phyloP scores from a whole-genome alignment of 331 rosid genomes.

The Dryas integrifolia region DNA sequence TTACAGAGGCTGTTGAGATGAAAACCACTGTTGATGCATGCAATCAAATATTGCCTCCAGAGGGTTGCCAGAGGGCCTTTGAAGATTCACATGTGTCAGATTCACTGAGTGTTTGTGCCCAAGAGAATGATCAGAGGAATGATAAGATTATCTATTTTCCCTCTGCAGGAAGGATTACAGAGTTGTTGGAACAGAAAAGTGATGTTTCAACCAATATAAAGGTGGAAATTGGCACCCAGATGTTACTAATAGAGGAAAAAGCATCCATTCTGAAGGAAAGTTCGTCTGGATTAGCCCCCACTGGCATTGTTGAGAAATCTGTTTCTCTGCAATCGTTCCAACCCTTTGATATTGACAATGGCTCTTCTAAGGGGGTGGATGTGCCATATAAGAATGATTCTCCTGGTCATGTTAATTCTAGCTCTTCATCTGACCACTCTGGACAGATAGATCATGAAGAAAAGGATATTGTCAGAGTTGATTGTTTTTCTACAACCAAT shows the following conservation, averaged over 20 bases:
- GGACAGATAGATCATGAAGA: slow-evolving; percentile 39
- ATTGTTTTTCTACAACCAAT: slow-evolving; percentile 37
- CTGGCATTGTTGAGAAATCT: slow-evolving; percentile 29
- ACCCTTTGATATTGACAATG: slow-evolving; percentile 34
- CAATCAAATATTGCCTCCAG: slow-evolving; percentile 41
- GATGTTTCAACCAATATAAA: slow-evolving; percentile 23
- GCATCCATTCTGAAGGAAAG: slow-evolving; percentile 37
- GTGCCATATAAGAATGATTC: slow-evolving; percentile 36
- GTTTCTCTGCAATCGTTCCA: slow-evolving; percentile 42
- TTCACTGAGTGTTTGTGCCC: slow-evolving; percentile 34
- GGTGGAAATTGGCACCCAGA: slow-evolving; percentile 31
- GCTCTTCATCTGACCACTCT: slow-evolving; percentile 27
- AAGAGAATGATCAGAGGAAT: slow-evolving; percentile 35
- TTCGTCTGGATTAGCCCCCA: slow-evolving; percentile 26
- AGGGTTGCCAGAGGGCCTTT: slow-evolving; percentile 28
- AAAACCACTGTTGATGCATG: slow-evolving; percentile 29
- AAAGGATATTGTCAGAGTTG: slow-evolving; percentile 45
- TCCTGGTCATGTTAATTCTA: slow-evolving; percentile 39
- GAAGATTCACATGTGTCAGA: slow-evolving; percentile 40
- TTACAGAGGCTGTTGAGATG: slow-evolving; percentile 32
- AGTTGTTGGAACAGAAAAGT: slow-evolving; percentile 26
- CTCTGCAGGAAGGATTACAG: slow-evolving; percentile 14
- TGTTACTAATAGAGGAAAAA: slow-evolving; percentile 39
- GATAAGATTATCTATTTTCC: slow-evolving; percentile 19
- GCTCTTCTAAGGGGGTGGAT: slow-evolving; percentile 36